phyloP scores from a whole-genome alignment of 179 eudicot genomes.

The Beta corolliflora region DNA sequence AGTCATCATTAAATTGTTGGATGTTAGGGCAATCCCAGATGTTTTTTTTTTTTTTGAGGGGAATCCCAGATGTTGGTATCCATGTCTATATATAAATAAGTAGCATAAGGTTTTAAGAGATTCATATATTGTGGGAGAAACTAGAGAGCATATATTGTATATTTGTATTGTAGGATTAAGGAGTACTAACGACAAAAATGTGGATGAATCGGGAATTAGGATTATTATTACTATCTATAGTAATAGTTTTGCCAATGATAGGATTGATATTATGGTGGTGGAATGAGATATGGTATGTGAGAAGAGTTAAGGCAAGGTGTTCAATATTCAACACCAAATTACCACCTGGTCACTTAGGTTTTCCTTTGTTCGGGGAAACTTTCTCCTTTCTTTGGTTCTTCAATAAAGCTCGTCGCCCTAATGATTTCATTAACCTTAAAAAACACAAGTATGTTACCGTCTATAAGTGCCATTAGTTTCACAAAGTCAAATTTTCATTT shows the following conservation, averaged over 20 bases:
- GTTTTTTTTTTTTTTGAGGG: too few relatives aligned
- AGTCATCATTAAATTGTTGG: too few relatives aligned
- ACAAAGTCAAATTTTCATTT: neutral
- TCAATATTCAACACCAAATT: neutral
- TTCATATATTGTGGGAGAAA: too few relatives aligned
- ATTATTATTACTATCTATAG: too few relatives aligned
- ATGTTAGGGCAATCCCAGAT: too few relatives aligned
- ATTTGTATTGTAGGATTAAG: too few relatives aligned
- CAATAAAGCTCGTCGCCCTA: neutral
- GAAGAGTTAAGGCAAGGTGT: neutral
- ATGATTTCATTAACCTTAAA: conserved; percentile 10
- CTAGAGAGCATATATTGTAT: too few relatives aligned
- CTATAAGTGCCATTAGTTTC: neutral
- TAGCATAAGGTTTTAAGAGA: too few relatives aligned
- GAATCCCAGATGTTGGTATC: too few relatives aligned
- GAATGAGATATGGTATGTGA: conserved; percentile 19
- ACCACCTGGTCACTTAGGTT: conserved; percentile 11
- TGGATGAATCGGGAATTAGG: neutral
- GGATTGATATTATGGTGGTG: conserved; percentile 9
- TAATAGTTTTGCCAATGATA: neutral
- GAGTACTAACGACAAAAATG: neutral
- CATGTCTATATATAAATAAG: too few relatives aligned
- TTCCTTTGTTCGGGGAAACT: conserved; percentile 10
- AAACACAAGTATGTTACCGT: conserved; percentile 4
- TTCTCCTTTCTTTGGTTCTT: neutral